Base-by-base conservation (phyloP, 176 grass and related monocot species). In the Bolboschoenus planiculmis region DNA sequence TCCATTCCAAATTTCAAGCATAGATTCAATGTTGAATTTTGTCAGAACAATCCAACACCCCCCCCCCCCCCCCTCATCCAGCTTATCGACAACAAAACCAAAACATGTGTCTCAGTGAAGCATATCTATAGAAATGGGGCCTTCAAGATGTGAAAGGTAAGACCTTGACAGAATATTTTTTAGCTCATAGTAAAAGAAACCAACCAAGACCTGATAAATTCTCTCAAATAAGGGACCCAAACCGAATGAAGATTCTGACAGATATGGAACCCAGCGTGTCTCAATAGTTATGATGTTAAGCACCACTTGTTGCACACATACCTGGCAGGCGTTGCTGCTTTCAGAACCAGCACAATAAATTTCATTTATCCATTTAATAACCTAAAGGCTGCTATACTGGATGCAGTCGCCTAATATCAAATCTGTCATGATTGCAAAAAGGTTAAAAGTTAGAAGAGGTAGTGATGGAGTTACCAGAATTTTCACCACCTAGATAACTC, bases 291-390 rank as follows among this genome's bases (percentile, higher is more conserved):
- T 76, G 14, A 76, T 51, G 43, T 33, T 50, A 77, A 50, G 21
- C 71, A 75, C 43, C 43, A 75, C 71, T 75, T 75, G 42, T 16
- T 50, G 71, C 23, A 48, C 43, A 42, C 71, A 75, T 75, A 50
- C 72, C 46, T 75, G 36, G 26, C 72, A 80, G 35, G 54, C 10
- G 21, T 80, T 80, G 33, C 29, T 74, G 20, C 54, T 80, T 21
- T 57, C 78, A 80, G 78, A 60, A 80, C 78, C 29, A 58, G 78
- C 54, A 80, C 78, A 56, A 56, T 48, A 74, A 74, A 26, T 74
- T 48, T 48, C 23, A 16, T 74, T 77, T 77, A 51, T 53, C 46
- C 15, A 20, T 44, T 26, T 77, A 20, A 53, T 53, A 20, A 53
- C 72, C 4, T 8, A 53, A 50, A 77, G 46, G 46, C 72, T 20